Conservation (phyloP, 345 rosid genomes). For the Dovyalis caffra region DNA sequence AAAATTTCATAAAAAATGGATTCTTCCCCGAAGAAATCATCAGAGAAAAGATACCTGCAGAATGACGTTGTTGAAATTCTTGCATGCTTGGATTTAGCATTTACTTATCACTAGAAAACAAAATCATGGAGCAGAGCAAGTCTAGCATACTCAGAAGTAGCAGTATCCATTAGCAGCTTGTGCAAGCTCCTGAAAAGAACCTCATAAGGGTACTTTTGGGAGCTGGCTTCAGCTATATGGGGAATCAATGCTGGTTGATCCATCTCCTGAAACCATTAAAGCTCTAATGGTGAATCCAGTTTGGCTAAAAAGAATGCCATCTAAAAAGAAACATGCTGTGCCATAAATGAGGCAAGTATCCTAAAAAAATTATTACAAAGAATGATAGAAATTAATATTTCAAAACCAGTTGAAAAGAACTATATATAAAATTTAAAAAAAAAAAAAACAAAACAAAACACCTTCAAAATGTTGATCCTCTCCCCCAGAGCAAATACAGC, state of each 20-base stretch:
- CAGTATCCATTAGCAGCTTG: constrained; percentile 97
- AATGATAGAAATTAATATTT: neutral
- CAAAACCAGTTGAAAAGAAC: neutral
- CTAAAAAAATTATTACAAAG: neutral
- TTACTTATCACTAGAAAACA: constrained; percentile 6
- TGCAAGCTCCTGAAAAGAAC: constrained; percentile 96
- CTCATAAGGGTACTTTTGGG: constrained; percentile 90
- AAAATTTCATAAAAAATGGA: constrained; percentile 82
- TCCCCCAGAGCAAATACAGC: constrained; percentile 95
- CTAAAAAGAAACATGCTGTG: neutral
- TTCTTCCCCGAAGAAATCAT: constrained; percentile 96
- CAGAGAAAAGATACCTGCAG: constrained; percentile 88
- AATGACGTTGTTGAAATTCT: neutral
- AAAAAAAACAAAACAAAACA: constrained; percentile 28
- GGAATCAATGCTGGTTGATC: constrained; percentile 98
- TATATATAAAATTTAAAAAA: no score
- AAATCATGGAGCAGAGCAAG: constrained; percentile 24
- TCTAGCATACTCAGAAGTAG: constrained; percentile 87
- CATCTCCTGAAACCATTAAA: constrained; percentile 65
- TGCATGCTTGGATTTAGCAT: constrained; percentile 1
- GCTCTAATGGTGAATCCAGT: constrained; percentile 5
- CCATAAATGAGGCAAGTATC: neutral
- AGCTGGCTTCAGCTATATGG: constrained; percentile 97
- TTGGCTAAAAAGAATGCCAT: constrained; percentile 9
- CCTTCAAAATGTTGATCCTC: constrained; percentile 88